Base-by-base conservation (phyloP, 306 rosid species). In the Prinsepia uniflora region DNA sequence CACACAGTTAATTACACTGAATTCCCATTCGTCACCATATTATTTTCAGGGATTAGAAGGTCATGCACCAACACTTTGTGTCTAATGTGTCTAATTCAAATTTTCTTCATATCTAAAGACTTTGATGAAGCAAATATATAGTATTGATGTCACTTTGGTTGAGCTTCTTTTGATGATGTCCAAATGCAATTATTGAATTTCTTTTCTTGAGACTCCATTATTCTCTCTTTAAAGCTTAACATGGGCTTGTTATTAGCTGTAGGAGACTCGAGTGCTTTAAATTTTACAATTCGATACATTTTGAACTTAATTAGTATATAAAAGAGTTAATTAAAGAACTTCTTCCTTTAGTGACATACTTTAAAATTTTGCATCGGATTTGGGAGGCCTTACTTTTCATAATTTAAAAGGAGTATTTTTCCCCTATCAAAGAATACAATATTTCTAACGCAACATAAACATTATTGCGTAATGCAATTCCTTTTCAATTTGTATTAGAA, bases 211-310 rank as follows among this genome's bases (percentile, higher is more conserved):
- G 68, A 30, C 81, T 63, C 87, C 87, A 92, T 87, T 80, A 86
- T 86, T 86, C 75, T 59, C 64, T 66, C 83, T 81, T 85, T 78
- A 84, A 76, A 79, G 84, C 84, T 82, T 87, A 92, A 87, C 94
- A 89, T 87, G 89, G 86, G 84, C 68, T 78, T 81, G 83, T 84
- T 67, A 79, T 83, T 79, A 80, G 82, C 96, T 76, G 87, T 92
- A 69, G 81, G 82, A 79, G 75, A 80, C 83, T 83, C 76, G 72
- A 84, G 72, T 91, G 85, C 87, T 88, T 78, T 17, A n/a, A 17
- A 17, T 84, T 76, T 84, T 67, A 68, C 36, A 70, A 71, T 80
- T 78, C 72, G 19, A 75, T 85, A 82, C 85, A 86, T 84, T 84
- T 14, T 78, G 78, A 80, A 84, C 78, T 81, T 77, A 53, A 59